A percentile compares a stretch with the other conserved stretches of the same genome.
Evolutionary conservation across 2,329 filamentous ascomycete species (phyloP).

Genomic region (Fusarium scirpi): DNA sequence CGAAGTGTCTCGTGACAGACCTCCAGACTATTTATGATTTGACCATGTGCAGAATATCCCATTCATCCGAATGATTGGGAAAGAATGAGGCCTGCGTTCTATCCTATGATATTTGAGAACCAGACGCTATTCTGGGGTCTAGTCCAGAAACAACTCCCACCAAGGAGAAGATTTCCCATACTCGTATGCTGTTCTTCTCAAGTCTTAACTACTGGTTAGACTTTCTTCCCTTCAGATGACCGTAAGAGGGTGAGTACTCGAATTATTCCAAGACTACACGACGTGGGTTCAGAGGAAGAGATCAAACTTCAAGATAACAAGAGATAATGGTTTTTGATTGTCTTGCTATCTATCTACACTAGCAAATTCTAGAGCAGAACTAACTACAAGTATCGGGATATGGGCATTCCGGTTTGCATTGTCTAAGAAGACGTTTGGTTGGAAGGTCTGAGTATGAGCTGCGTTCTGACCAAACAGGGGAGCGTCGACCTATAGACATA

Average conservation of each 20-base stretch:
- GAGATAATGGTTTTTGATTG: neutral
- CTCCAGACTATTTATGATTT: neutral
- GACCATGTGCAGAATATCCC: neutral
- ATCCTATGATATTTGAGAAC: conserved; percentile 6
- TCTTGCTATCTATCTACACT: neutral
- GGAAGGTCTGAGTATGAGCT: neutral
- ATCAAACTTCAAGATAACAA: neutral
- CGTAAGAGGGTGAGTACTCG: neutral
- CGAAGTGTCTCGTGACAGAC: neutral
- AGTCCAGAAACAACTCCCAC: neutral
- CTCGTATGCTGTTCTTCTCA: neutral
- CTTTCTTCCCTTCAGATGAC: neutral
- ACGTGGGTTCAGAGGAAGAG: neutral
- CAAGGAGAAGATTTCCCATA: neutral
- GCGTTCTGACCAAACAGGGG: neutral
- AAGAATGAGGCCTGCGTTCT: neutral
- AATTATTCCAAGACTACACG: neutral
- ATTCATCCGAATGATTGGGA: neutral
- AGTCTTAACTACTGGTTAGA: neutral
- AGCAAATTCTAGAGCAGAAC: neutral
- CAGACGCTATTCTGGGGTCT: neutral
- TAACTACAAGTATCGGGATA: neutral
- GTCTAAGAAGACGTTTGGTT: neutral
- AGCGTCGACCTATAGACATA: fast-evolving
- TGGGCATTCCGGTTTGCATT: neutral